Evolutionary conservation across 495 filamentous ascomycete genomes (phyloP), one percentile per base, ranked within the genome.

Genomic region (Aspergillus steynii): DNA sequence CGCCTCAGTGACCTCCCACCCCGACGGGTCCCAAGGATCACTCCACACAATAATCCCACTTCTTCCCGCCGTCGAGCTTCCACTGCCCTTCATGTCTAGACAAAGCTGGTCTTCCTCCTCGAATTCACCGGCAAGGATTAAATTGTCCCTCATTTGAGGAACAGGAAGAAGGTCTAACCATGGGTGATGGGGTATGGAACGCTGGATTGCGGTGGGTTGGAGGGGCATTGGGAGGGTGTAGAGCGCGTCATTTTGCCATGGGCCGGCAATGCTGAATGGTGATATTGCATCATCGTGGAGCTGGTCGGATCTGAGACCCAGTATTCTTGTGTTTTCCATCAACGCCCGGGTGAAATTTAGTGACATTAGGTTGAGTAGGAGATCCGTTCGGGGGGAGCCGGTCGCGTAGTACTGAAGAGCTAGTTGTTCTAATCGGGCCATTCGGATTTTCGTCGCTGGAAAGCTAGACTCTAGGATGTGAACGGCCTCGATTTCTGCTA

Each of bases 71-170:
- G n/a, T 29, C 62, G 65, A 2, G 65, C 62, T 46, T 60, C 59
- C 31, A 72, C 61, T 61, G 3, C 68, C 66, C 34, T 65, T 64
- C 34, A 77, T 68, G 59, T 80, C 76, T 48, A 68, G 65, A 65
- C 75, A 81, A 27, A 82, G 68, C 50, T 72, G 69, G 31, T 72
- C 68, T 60, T 77, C 77, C 53, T 80, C 77, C 31, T 77, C 73
- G 31, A 63, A 75, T 25, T 76, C 74, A 26, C 63, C 64, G 29
- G 68, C 66, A 28, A n/a, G 64, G 61, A 79, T 73, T 59, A 79
- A 55, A 49, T 68, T 68, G 61, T 80, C 74, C 27, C 77, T 65
- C 63, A 63, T 68, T 59, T 68, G 58, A 26, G 77, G 69, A 55
- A 55, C 59, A 15, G 77, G 77, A 47, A 77, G 65, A 48, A 77